These are phyloP conservation scores for Lentinus polychrous DNA, from an alignment of 1,284 basidiomycete genomes.

Conservation along the genomic window DNA sequence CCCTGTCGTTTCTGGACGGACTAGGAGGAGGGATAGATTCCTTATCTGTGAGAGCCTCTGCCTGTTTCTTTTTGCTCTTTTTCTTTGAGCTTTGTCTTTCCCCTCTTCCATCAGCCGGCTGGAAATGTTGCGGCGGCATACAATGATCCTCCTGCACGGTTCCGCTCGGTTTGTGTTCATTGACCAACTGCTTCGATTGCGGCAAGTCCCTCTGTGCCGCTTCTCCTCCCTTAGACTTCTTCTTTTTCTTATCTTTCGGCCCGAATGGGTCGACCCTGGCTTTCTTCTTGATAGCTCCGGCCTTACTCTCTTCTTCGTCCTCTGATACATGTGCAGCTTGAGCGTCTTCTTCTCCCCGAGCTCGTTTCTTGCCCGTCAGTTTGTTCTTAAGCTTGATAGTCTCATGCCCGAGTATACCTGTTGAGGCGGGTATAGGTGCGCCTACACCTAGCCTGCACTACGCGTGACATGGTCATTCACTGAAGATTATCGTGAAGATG, in stretches of 20 bases:
- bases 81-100: too few relatives aligned
- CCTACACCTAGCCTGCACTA: slow-evolving; percentile 60
- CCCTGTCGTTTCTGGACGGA: too few relatives aligned
- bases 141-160: too few relatives aligned
- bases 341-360: slow-evolving; percentile 19
- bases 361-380: slow-evolving; percentile 45
- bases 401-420: slow-evolving; percentile 35
- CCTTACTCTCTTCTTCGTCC: slow-evolving; percentile 51
- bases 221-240: slow-evolving; percentile 26
- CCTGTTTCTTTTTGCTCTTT: too few relatives aligned
- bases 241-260: slow-evolving; percentile 29
- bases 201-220: not conserved
- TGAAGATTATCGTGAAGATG: not conserved
- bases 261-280: slow-evolving; percentile 50
- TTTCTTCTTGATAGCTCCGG: slow-evolving; percentile 51
- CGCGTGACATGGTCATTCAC: slow-evolving; percentile 9
- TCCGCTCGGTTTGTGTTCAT: not conserved
- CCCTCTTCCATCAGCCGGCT: too few relatives aligned
- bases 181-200: not conserved
- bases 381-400: slow-evolving; percentile 50
- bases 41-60: too few relatives aligned
- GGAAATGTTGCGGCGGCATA: too few relatives aligned
- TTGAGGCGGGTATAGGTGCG: slow-evolving; percentile 44
- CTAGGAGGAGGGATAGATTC: too few relatives aligned
- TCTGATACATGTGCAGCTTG: slow-evolving; percentile 24